Percentiles rank a stretch among this genome's conserved stretches.
Conservation (phyloP, 2,329 filamentous ascomycete genomes). For the Xylaria sp. region DNA sequence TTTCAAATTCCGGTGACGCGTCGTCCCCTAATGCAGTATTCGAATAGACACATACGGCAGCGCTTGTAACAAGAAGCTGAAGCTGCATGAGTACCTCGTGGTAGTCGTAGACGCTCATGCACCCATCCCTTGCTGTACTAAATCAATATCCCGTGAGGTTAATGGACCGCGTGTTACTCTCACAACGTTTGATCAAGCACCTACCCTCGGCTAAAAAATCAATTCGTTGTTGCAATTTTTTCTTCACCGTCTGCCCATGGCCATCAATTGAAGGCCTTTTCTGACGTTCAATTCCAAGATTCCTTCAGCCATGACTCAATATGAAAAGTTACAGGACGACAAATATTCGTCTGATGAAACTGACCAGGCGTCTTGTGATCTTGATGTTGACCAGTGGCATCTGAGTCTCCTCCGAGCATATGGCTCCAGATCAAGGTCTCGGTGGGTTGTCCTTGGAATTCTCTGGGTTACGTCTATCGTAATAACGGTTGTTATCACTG, state of each 20-base stretch:
- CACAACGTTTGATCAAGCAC: neutral
- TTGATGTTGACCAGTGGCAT: neutral
- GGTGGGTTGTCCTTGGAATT: neutral
- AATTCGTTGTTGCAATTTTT: neutral
- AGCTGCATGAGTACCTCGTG: neutral
- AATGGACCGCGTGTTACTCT: neutral
- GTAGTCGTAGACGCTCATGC: neutral
- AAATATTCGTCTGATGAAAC: neutral
- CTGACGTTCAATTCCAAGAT: neutral
- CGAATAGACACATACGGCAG: neutral
- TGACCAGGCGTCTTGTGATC: neutral
- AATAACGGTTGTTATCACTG: neutral
- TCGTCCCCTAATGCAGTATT: neutral
- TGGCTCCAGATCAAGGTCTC: neutral
- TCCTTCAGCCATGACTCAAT: neutral
- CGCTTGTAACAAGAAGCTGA: neutral
- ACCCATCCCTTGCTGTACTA: neutral
- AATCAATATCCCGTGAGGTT: neutral
- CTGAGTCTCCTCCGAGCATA: neutral
- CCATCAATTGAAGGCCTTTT: neutral
- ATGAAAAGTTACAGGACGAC: neutral
- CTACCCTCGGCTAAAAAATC: neutral
- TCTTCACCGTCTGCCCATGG: neutral
- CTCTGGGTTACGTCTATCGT: constrained; percentile 6
- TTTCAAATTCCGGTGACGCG: neutral